A percentile compares a stretch with the other conserved stretches of the same genome.
Conservation (phyloP, 257 asterid species). For the Solanum ahanhuiri region DNA sequence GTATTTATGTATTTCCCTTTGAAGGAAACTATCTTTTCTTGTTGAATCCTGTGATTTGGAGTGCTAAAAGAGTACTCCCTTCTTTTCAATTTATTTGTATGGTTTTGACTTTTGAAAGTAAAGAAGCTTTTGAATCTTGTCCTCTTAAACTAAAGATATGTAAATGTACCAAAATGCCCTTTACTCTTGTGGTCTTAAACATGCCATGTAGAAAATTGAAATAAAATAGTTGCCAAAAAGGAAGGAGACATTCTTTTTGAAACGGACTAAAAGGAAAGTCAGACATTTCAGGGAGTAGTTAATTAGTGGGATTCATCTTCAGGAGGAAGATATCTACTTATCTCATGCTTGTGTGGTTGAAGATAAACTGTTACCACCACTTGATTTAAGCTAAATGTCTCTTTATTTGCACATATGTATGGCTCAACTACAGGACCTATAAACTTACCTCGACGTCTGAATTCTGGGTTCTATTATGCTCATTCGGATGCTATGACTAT, state of each 20-base stretch:
- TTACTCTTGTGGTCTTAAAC: neutral
- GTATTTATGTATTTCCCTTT: constrained; percentile 18
- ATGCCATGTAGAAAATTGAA: neutral
- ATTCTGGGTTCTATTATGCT: constrained; percentile 87
- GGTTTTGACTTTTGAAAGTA: neutral
- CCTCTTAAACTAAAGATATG: neutral
- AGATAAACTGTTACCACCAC: neutral
- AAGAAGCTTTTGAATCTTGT: neutral
- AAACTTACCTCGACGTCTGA: constrained; percentile 87
- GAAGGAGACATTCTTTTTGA: neutral
- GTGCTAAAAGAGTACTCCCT: neutral
- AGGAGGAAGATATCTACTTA: neutral
- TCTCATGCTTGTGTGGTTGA: neutral
- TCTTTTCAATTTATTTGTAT: neutral
- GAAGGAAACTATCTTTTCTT: neutral
- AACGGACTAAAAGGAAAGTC: neutral
- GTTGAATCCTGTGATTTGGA: neutral
- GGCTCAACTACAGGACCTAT: constrained; percentile 56
- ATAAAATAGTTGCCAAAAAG: neutral
- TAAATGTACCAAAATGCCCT: neutral
- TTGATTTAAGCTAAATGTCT: neutral
- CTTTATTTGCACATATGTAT: neutral
- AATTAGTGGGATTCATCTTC: neutral
- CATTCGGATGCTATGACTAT: constrained; percentile 58
- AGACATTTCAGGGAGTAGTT: neutral